Base-by-base conservation (phyloP, 768 basidiomycete species). In the Russula foetens region DNA sequence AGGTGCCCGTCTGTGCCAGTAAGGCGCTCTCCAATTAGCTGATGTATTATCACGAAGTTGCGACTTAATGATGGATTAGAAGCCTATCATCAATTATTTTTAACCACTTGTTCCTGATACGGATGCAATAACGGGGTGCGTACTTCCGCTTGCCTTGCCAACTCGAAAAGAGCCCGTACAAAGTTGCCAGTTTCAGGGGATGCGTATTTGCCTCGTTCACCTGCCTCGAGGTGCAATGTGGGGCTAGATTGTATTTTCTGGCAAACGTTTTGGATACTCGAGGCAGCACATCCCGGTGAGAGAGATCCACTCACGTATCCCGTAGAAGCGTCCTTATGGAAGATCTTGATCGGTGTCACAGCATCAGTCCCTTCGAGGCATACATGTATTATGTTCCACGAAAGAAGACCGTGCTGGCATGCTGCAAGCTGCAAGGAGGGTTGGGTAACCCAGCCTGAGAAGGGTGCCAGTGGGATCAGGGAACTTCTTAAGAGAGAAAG, bases 1-100 rank as follows among this genome's bases (percentile, higher is more conserved):
- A 58, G 43, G 43, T 58, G 58, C n/a, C n/a, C n/a, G n/a, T n/a
- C n/a, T 35, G 9, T 9, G 5, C 31, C 6, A 33, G 7, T 41
- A 35, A 21, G 48, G 49, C 57, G 50, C 39, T 48, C n/a, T 44
- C 31, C 48, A n/a, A 31, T 45, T 44, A 33, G 17, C 43, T 52
- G 41, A 44, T 59, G 58, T 43, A 59, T 28, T 45, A 52, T 59
- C 24, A 26, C 33, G 51, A 53, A 59, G 58, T 35, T 12, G 35
- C 35, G 9, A 11, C 35, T 35, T 35, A 11, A 24, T 15, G 7
- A 24, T n/a, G n/a, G n/a, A n/a, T n/a, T n/a, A n/a, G n/a, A n/a
- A n/a, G n/a, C n/a, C n/a, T n/a, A n/a, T n/a, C n/a, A n/a, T n/a
- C n/a, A n/a, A n/a, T n/a, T n/a, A 49, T 38, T 0, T 19, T 8